These are phyloP conservation scores for maize (Zea mays) DNA, from an alignment of 176 grass and related monocot species.

Conservation along the genomic window Zm-B73-REFERENCE-NAM-5.0 NC_050103.1:155842001-155842500, in stretches of 20 bases:
- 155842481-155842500: conserved; percentile 42
- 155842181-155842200: conserved; percentile 85
- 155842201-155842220: conserved; percentile 82
- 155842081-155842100: conserved; percentile 83
- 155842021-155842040: conserved; percentile 88
- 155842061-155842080: conserved; percentile 87
- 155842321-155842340: too few relatives aligned
- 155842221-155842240: conserved; percentile 59
- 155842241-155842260: not conserved
- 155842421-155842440: conserved; percentile 69
- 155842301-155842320: too few relatives aligned
- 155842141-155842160: conserved; percentile 85
- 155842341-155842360: too few relatives aligned
- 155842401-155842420: conserved; percentile 70
- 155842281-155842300: too few relatives aligned
- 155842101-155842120: conserved; percentile 84
- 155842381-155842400: conserved; percentile 88
- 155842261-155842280: too few relatives aligned
- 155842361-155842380: conserved; percentile 63
- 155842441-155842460: conserved; percentile 74
- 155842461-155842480: conserved; percentile 58
- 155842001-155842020: conserved; percentile 52
- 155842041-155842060: conserved; percentile 85
- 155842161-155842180: conserved; percentile 79
- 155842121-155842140: conserved; percentile 81